Percentiles rank a stretch among this genome's conserved stretches.
phyloP scores from a whole-genome alignment of 805 yeast species.

The Lipomyces sp. region DNA sequence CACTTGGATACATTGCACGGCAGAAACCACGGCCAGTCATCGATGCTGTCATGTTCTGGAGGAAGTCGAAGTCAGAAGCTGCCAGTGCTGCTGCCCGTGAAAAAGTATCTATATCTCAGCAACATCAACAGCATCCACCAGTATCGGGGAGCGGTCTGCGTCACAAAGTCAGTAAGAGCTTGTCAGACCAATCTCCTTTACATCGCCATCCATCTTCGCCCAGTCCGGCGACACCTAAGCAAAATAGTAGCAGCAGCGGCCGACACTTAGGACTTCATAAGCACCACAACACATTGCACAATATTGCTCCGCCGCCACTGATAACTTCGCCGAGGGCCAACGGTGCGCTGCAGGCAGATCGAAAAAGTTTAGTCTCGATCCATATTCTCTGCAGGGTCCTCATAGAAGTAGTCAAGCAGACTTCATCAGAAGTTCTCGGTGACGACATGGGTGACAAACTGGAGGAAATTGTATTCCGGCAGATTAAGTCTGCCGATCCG shows the following conservation, averaged over 20 bases:
- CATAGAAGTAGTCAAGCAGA: constrained; percentile 88
- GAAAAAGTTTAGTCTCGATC: constrained; percentile 83
- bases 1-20: constrained; percentile 88
- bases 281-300: constrained; percentile 16
- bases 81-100: constrained; percentile 53
- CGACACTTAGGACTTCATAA: constrained; percentile 23
- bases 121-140: constrained; percentile 9
- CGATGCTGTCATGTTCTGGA: constrained; percentile 98
- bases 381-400: constrained; percentile 88
- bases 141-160: constrained; percentile 26
- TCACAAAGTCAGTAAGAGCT: constrained; percentile 33
- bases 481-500: constrained; percentile 86
- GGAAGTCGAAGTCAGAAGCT: constrained; percentile 88
- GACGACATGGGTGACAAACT: constrained; percentile 79
- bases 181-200: constrained; percentile 34
- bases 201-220: constrained; percentile 15
- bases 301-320: constrained; percentile 1
- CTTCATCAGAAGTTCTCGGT: constrained; percentile 73
- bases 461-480: constrained; percentile 92
- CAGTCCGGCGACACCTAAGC: constrained; percentile 13
- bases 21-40: constrained; percentile 93
- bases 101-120: not conserved
- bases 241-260: not conserved
- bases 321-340: constrained; percentile 45
- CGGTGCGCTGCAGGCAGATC: constrained; percentile 79